Base-by-base conservation (phyloP, 2,329 filamentous ascomycete species). In the Hypoxylon rubiginosum region DNA sequence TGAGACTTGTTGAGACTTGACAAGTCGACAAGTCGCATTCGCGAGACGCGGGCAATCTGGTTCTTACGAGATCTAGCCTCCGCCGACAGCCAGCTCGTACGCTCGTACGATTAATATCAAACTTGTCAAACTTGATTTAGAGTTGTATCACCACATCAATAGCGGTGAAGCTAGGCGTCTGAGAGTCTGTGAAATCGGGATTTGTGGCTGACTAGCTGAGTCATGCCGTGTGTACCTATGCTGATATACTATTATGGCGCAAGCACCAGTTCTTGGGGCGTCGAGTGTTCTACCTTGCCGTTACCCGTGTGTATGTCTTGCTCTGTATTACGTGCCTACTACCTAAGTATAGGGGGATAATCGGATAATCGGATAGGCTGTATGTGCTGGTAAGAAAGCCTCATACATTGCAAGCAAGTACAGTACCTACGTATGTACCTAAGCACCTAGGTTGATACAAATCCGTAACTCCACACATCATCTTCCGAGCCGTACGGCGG, bases 141-240 rank as follows among this genome's bases (percentile, higher is more conserved):
- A 34, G 32, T 34, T 34, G 11, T 9, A 34, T 10, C 4, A 13
- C 32, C 15, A 11, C 28, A n/a, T n/a, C 32, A 43, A 34, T 48
- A 7, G 59, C 64, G 56, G 60, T 64, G 60, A 64, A 32, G 43
- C 41, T 13, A 46, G n/a, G 24, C 15, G 34, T 36, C 34, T 36
- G 11, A 36, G 34, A 36, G 11, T 34, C 13, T 36, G 34, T 13
- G 34, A n/a, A 15, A 3, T 36, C 34, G 34, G 34, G 41, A 51
- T 52, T 9, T 26, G 34, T 52, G 48, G 58, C 65, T 67, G 51
- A 51, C 64, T 15, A 36, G 65, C 51, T 62, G 39, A 64, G 39
- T 56, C 46, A 55, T 49, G 62, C 39, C 53, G 19, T 36, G 39
- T 34, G 24, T 30, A 30, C 26, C 52, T 39, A 59, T 30, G 56